Evolutionary conservation across 2,329 filamentous ascomycete species (phyloP).

Genomic region (Lasiodiplodia citricola): DNA sequence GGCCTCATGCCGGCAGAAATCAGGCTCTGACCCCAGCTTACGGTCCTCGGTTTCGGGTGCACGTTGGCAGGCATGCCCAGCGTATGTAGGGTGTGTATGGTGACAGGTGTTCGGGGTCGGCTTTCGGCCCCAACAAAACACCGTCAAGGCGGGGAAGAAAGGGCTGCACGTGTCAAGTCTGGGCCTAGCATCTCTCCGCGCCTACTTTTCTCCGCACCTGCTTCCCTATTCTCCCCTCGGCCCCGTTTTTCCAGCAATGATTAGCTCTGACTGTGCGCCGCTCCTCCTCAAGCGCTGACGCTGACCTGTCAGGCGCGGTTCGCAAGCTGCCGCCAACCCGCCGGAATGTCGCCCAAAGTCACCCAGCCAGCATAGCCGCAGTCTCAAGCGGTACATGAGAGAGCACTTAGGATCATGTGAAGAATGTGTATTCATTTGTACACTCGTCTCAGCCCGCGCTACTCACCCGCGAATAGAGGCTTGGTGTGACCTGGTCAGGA

Average conservation of each 20-base stretch:
- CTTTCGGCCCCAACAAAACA: slow-evolving; percentile 11
- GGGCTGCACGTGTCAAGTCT: slow-evolving; percentile 5
- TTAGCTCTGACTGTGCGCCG: neutral
- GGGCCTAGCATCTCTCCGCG: neutral
- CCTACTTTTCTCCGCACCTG: slow-evolving; percentile 13
- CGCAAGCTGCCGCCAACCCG: neutral
- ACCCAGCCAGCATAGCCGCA: neutral
- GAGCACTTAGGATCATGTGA: neutral
- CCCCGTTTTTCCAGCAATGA: neutral
- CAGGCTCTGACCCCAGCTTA: slow-evolving; percentile 10
- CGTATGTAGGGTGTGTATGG: slow-evolving; percentile 11
- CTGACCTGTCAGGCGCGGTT: neutral
- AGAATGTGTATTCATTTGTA: neutral
- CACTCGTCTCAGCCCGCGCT: neutral
- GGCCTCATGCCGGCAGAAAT: slow-evolving; percentile 3
- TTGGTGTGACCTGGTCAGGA: too few species aligned
- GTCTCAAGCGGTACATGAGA: neutral
- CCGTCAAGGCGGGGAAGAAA: neutral
- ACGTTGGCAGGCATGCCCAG: slow-evolving; percentile 2
- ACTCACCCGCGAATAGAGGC: too few species aligned
- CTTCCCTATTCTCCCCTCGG: slow-evolving; percentile 7
- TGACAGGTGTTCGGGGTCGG: slow-evolving; percentile 19
- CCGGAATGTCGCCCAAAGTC: neutral
- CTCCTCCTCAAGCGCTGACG: slow-evolving; percentile 11
- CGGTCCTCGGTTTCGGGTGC: slow-evolving; percentile 18